These are phyloP conservation scores for Claviceps quebecensis DNA, from an alignment of 2,329 filamentous ascomycete genomes.

Conservation along the genomic window DNA sequence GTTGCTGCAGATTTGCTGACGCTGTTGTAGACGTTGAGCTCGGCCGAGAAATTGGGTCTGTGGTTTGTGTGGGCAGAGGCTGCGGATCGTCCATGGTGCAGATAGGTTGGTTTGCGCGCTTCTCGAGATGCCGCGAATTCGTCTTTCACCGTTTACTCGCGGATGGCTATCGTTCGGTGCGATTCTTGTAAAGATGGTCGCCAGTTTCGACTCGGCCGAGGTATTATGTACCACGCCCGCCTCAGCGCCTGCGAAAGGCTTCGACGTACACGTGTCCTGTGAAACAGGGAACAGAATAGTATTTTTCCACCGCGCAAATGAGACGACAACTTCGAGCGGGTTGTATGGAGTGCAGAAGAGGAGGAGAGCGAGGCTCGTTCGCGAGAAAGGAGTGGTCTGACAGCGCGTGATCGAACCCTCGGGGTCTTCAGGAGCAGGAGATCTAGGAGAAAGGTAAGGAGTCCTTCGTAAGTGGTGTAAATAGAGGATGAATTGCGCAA, in stretches of 20 bases:
- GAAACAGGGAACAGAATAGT: too few relatives aligned
- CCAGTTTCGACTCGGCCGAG: neutral
- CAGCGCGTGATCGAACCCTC: neutral
- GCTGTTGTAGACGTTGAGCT: slow-evolving; percentile 34
- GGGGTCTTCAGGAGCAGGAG: too few relatives aligned
- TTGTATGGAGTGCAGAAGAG: neutral
- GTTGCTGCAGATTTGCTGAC: slow-evolving; percentile 27
- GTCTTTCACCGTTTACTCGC: neutral
- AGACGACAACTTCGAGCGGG: neutral
- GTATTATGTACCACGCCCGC: neutral
- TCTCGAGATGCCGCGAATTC: neutral
- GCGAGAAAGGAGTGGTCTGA: neutral
- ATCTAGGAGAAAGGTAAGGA: too few relatives aligned
- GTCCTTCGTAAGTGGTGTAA: too few relatives aligned
- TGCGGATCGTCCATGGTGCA: slow-evolving; percentile 33
- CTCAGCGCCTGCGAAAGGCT: neutral
- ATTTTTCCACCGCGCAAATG: neutral
- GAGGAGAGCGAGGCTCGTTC: neutral
- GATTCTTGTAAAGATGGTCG: neutral
- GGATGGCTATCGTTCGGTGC: neutral
- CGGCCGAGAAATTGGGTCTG: slow-evolving; percentile 36
- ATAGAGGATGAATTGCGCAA: neutral
- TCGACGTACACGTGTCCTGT: too few relatives aligned
- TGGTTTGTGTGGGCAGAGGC: slow-evolving; percentile 22
- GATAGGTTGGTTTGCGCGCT: neutral